phyloP scores from a whole-genome alignment of 495 filamentous ascomycete genomes.

The Neurospora sublineolata region DNA sequence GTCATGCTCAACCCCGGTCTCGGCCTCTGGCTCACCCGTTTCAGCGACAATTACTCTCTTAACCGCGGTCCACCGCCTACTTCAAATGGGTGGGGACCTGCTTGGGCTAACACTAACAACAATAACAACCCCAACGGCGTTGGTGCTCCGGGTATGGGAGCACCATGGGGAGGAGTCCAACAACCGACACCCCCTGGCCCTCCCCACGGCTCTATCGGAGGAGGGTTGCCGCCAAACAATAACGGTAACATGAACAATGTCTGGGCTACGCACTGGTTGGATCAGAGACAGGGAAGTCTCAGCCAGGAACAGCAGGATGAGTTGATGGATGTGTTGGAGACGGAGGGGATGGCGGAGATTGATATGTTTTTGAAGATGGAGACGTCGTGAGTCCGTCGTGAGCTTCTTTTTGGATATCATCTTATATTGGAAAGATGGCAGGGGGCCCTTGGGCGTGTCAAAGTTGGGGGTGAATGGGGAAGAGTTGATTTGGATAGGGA shows the following conservation, averaged over 20 bases:
- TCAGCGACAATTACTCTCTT: not conserved
- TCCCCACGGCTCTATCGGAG: not conserved
- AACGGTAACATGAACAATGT: not conserved
- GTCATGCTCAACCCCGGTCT: conserved; percentile 4
- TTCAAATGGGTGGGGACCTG: not conserved
- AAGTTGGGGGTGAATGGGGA: too few relatives aligned
- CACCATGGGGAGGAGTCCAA: not conserved
- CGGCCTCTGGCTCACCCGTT: conserved; percentile 8
- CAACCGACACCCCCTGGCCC: not conserved
- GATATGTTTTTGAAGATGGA: conserved; percentile 46
- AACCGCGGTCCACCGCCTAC: not conserved
- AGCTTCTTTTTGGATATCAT: not conserved
- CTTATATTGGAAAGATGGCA: too few relatives aligned
- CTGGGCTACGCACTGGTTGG: not conserved
- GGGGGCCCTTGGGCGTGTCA: too few relatives aligned
- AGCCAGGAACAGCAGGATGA: conserved; percentile 62
- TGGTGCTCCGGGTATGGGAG: not conserved
- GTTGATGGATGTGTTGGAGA: conserved; percentile 54
- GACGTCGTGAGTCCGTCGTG: not conserved
- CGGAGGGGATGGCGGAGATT: conserved; percentile 52
- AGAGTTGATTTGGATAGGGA: too few relatives aligned
- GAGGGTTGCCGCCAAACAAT: not conserved
- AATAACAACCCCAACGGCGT: not conserved
- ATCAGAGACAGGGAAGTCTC: conserved; percentile 48
- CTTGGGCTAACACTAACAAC: not conserved